Conservation (phyloP, 495 filamentous ascomycete species). For the Neurospora discreta region DNA sequence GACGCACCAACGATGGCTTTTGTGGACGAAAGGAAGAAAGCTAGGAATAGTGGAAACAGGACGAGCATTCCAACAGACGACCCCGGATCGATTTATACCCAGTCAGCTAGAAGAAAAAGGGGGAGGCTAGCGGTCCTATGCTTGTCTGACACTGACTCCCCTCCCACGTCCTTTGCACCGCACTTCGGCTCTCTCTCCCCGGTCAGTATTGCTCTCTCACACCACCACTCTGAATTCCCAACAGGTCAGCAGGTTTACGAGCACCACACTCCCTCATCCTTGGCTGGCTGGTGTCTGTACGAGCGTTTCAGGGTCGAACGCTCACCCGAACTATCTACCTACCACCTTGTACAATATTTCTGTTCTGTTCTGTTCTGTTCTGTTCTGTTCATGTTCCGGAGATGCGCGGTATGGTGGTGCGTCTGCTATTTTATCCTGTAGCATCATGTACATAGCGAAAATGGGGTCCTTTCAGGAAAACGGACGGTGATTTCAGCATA, state of each 20-base stretch:
- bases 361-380: neutral
- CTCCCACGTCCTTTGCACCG: neutral
- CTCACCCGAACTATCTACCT: neutral
- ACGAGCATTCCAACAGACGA: neutral
- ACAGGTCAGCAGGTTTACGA: neutral
- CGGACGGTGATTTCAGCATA: neutral
- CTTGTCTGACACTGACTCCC: neutral
- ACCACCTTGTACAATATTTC: neutral
- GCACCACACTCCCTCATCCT: neutral
- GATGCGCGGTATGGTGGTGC: neutral
- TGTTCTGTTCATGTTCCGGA: neutral
- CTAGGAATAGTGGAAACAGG: neutral
- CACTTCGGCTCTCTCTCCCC: neutral
- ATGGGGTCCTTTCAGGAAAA: neutral
- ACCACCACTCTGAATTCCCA: neutral
- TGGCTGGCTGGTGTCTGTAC: neutral
- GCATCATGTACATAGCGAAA: neutral
- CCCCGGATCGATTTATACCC: neutral
- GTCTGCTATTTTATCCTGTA: neutral
- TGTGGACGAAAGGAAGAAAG: neutral
- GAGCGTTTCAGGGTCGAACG: neutral
- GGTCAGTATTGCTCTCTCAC: neutral
- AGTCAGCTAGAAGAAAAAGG: neutral
- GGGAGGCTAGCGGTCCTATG: neutral
- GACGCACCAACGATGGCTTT: neutral